Evolutionary conservation across 352 stramenopile species (phyloP).

Genomic region (Pythium aquatile): DNA sequence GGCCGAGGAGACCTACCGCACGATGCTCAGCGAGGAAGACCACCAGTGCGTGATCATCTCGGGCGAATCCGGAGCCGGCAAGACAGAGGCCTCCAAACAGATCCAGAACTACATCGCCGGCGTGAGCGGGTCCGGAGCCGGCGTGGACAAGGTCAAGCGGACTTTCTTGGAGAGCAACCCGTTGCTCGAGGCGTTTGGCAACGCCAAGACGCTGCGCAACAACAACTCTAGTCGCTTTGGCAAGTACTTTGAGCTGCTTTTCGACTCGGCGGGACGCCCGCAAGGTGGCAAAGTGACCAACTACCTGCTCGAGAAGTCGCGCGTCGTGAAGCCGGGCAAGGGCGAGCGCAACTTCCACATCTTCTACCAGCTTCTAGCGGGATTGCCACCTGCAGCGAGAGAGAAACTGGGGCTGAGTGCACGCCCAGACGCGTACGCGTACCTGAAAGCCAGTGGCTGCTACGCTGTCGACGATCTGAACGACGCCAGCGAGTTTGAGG

Average conservation of each 20-base stretch:
- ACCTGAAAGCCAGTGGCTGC: conserved; percentile 88
- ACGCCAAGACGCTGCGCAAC: conserved; percentile 94
- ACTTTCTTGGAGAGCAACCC: conserved; percentile 94
- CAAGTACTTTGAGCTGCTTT: conserved; percentile 95
- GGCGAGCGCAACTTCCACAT: conserved; percentile 95
- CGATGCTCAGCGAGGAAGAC: conserved; percentile 87
- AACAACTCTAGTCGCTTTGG: conserved; percentile 95
- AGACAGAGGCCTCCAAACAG: conserved; percentile 88
- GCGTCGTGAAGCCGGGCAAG: conserved; percentile 81
- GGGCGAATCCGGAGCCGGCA: conserved; percentile 80
- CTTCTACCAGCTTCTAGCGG: conserved; percentile 92
- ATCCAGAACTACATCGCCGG: conserved; percentile 90
- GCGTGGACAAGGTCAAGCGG: conserved; percentile 87
- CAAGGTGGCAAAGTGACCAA: conserved; percentile 91
- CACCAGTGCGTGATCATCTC: conserved; percentile 91
- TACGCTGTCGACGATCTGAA: conserved; percentile 90
- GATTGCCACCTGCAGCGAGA: conserved; percentile 51
- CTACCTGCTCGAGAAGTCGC: conserved; percentile 92
- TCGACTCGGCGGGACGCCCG: conserved; percentile 80
- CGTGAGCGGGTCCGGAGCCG: conserved; percentile 70
- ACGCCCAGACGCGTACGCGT: conserved; percentile 75
- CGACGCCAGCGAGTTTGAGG: conserved; percentile 88
- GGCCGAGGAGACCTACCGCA: conserved; percentile 84
- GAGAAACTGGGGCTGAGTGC: conserved; percentile 71
- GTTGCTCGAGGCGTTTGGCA: conserved; percentile 95